Base-by-base conservation (phyloP, 2,329 filamentous ascomycete genomes). In the Tolypocladium ovalisporum region DNA sequence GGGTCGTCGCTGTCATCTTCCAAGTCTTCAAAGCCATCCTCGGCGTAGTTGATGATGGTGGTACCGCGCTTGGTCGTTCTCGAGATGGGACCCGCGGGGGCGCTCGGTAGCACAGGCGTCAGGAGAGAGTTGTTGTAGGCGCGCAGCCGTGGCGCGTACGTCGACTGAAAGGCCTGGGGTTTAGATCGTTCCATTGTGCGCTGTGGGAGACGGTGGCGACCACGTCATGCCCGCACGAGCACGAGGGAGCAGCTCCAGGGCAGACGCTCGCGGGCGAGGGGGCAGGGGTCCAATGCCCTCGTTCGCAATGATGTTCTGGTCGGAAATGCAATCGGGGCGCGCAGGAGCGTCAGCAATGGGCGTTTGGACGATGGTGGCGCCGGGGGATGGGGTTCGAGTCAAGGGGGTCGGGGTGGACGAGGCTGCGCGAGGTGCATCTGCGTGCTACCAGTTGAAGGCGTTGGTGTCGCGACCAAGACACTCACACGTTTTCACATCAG, bases 11-110 rank as follows among this genome's bases (percentile, higher is more conserved):
- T 86, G 61, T 90, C 88, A 57, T 86, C 82, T 40, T 85, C 82
- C 58, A 83, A 72, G 66, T 93, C 91, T 63, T 97, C 93, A 68
- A 87, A 96, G 52, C 92, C 92, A 70, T 97, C 93, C 70, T 99
- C 94, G 29, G 94, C 93, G 69, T 99, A 99, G 75, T 97, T 99
- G 74, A 97, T 94, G 62, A 93, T 89, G 37, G 90, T 94, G 2
- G 94, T 97, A 58, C 94, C 94, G 73, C 94, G 88, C 77, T 99
- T 97, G 10, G 94, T 97, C n/a, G 89, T 96, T 69, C 93, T 85
- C 65, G 89, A 81, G 59, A 82, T 76, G 42, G 87, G 83, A 29
- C 84, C 86, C 2, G 83, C 72, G n/a, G 83, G 80, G 58, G 79
- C 78, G 61, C 84, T 85, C 57, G 88, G 89, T 60, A 93, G 82